Base-by-base conservation (phyloP, 2,329 filamentous ascomycete species). In the Penicillium sp. region DNA sequence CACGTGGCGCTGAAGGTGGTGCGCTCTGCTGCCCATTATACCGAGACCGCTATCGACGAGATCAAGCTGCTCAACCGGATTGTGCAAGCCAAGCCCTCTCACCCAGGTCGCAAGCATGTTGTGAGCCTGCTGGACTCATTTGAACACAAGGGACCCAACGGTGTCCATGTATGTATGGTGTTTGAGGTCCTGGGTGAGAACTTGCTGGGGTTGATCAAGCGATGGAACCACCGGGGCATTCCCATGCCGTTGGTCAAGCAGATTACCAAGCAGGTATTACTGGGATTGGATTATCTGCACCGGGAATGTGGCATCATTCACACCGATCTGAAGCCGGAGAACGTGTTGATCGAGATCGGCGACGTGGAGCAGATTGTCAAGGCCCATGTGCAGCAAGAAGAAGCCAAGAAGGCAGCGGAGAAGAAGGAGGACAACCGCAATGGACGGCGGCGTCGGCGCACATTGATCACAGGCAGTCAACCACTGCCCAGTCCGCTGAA, bases 351-450 rank as follows among this genome's bases (percentile, higher is more conserved):
- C 74, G 95, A 99, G 79, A 98, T 99, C 72, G 95, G 95, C 67
- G 95, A 99, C 70, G 95, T 99, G 52, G 95, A 99, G 81, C 92
- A 98, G 77, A 98, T 98, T 63, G 95, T 99, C 59, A 94, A 96
- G 79, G 92, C 91, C 61, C 94, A 96, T 64, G 94, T 99, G 57
- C 94, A 63, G 47, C 59, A 96, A 78, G 91, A 88, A 52, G 75
- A 78, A 57, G 71, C 79, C 69, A 86, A 86, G 69, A 84, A 78
- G 58, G 71, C 79, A 68, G 86, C 86, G 69, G 84, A 87, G 54
- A 89, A 90, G 62, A 95, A 95, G 76, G 92, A 96, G 74, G 92
- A 93, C 74, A 92, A 96, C 73, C 86, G 93, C 66, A 98, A 97
- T 76, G 94, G 95, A 54, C 86, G 95, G 62, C 86, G 95, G 76